These are phyloP conservation scores for Rhizophagus sp. DNA, from an alignment of 192 early-diverging fungal genomes.

Conservation along the genomic window DNA sequence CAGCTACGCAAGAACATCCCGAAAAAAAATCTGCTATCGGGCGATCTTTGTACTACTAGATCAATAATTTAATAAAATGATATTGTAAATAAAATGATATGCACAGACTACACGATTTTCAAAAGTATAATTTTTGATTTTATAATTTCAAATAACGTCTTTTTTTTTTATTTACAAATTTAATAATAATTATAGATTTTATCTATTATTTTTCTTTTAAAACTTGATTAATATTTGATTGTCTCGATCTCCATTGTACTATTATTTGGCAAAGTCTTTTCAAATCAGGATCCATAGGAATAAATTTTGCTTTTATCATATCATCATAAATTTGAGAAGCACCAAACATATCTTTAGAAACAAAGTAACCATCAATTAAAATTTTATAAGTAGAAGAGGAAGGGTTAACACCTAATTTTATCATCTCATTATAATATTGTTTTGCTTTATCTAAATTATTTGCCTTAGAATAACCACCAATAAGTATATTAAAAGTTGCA, in stretches of 20 bases:
- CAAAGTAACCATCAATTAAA: constrained; percentile 12
- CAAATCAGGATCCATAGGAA: neutral
- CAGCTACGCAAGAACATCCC: too few species aligned
- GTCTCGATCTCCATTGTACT: neutral
- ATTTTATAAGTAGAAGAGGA: neutral
- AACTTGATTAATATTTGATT: neutral
- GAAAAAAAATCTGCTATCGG: too few species aligned
- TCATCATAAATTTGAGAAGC: constrained; percentile 21
- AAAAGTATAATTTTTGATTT: too few species aligned
- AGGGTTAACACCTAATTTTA: neutral
- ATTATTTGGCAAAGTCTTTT: constrained; percentile 18
- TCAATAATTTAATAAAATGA: too few species aligned
- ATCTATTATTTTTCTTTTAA: neutral
- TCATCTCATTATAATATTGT: constrained; percentile 9
- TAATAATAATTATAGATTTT: too few species aligned
- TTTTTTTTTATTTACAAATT: too few species aligned
- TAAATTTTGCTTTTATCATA: neutral
- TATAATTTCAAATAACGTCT: too few species aligned
- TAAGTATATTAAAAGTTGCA: constrained; percentile 11
- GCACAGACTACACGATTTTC: too few species aligned
- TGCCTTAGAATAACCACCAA: constrained; percentile 7
- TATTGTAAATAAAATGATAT: too few species aligned
- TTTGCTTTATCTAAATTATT: neutral
- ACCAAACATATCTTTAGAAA: neutral
- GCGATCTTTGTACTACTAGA: too few species aligned